Percentiles rank a stretch among this genome's conserved stretches.
These are phyloP conservation scores for Pyrus betulifolia DNA, from an alignment of 306 rosid genomes.

Conservation along the genomic window DNA sequence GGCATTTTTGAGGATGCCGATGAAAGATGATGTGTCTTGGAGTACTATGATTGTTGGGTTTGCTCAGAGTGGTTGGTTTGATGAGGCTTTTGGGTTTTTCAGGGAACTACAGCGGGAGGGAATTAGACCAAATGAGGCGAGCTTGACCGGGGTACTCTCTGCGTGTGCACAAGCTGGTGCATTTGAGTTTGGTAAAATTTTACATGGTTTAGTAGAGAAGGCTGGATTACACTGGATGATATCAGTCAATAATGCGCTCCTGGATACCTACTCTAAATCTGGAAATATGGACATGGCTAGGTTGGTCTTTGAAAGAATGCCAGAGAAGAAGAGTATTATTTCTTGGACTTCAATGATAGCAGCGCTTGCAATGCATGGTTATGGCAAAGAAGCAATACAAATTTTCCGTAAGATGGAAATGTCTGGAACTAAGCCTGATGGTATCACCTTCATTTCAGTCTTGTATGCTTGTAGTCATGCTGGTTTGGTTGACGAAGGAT, in stretches of 20 bases:
- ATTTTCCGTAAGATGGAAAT: conserved; percentile 61
- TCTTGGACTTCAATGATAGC: conserved; percentile 82
- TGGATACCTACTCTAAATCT: conserved; percentile 63
- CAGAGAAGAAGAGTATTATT: conserved; percentile 38
- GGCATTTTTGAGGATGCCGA: conserved; percentile 49
- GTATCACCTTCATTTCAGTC: conserved; percentile 63
- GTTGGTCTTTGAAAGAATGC: conserved; percentile 55
- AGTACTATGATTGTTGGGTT: conserved; percentile 84
- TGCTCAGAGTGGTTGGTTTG: conserved; percentile 52
- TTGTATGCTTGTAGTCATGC: conserved; percentile 80
- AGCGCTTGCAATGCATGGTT: conserved; percentile 78
- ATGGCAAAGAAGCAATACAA: conserved; percentile 59
- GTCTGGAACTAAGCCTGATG: conserved; percentile 53
- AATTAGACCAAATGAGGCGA: conserved; percentile 56
- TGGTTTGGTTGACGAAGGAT: conserved; percentile 60
- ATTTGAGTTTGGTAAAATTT: conserved; percentile 56
- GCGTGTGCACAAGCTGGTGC: conserved; percentile 89
- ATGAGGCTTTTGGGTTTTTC: conserved; percentile 66
- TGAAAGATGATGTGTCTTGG: conserved; percentile 75
- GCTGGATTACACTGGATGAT: conserved; percentile 51
- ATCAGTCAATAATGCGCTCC: conserved; percentile 67
- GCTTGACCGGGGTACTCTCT: conserved; percentile 73
- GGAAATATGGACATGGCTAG: conserved; percentile 65
- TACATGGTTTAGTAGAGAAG: conserved; percentile 66
- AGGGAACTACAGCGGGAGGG: conserved; percentile 45